Conservation (phyloP, 192 early-diverging fungal species). For the Coemansia sp. region DNA sequence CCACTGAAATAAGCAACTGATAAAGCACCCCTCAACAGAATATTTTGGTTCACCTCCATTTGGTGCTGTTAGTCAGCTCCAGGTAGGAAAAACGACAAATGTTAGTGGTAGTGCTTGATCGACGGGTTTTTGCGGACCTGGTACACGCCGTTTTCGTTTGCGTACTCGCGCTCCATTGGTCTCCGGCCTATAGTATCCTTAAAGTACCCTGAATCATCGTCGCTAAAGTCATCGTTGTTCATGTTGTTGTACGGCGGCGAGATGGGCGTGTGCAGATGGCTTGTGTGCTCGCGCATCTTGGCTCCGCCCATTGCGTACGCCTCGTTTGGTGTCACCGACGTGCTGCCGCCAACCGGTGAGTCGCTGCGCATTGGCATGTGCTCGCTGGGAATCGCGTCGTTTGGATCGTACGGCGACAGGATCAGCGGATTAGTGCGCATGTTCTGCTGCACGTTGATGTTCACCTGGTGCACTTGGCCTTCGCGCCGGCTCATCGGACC, state of each 20-base stretch:
- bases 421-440: slow-evolving; percentile 6
- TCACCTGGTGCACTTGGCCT: slow-evolving; percentile 6
- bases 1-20: too few relatives aligned
- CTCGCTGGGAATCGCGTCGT: neutral
- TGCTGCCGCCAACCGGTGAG: slow-evolving; percentile 9
- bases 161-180: slow-evolving; percentile 23
- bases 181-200: slow-evolving; percentile 15
- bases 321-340: slow-evolving; percentile 5
- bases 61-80: too few relatives aligned
- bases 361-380: slow-evolving; percentile 5
- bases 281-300: slow-evolving; percentile 5
- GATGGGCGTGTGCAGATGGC: slow-evolving; percentile 21
- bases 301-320: slow-evolving; percentile 9
- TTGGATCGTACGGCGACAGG: slow-evolving; percentile 20
- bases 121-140: slow-evolving; percentile 46
- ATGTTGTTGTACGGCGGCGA: slow-evolving; percentile 22
- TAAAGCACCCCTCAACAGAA: too few relatives aligned
- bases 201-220: slow-evolving; percentile 45
- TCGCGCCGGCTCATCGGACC: neutral
- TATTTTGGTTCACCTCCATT: too few relatives aligned
- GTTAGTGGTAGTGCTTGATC: slow-evolving; percentile 29
- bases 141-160: slow-evolving; percentile 24
- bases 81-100: too few relatives aligned
- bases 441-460: slow-evolving; percentile 15
- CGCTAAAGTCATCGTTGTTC: slow-evolving; percentile 4